Conservation (phyloP, 805 yeast genomes). For the Suhomyces canberraensis region DNA sequence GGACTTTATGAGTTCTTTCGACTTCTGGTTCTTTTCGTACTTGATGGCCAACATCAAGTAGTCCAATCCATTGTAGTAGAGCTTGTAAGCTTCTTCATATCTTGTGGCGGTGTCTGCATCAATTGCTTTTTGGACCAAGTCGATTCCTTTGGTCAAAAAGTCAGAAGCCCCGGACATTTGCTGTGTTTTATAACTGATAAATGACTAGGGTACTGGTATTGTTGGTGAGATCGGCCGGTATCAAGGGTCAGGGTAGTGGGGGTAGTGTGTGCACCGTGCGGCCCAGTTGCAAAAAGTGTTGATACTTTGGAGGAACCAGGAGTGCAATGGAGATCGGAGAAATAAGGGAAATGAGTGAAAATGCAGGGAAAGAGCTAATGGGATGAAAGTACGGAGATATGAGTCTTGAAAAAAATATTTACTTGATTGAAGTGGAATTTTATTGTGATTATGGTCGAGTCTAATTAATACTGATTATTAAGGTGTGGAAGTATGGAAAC, state of each 20-base stretch:
- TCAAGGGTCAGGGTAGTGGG: neutral
- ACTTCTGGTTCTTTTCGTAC: constrained; percentile 83
- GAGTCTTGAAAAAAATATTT: too few species aligned
- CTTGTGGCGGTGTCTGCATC: constrained; percentile 88
- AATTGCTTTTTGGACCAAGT: constrained; percentile 88
- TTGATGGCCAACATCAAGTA: constrained; percentile 94
- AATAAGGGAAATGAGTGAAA: too few species aligned
- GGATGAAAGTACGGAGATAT: too few species aligned
- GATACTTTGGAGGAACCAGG: neutral
- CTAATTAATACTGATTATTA: too few species aligned
- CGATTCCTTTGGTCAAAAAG: constrained; percentile 92
- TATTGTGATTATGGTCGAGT: too few species aligned
- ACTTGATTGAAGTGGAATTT: too few species aligned
- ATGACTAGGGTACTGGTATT: neutral
- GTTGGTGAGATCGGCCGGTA: too few species aligned
- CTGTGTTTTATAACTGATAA: neutral
- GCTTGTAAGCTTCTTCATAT: constrained; percentile 91
- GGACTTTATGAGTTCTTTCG: constrained; percentile 82
- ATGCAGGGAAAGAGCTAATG: too few species aligned
- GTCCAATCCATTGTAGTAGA: constrained; percentile 89
- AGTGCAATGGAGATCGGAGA: too few species aligned
- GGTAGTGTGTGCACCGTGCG: too few species aligned
- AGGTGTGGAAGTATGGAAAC: too few species aligned
- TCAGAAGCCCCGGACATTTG: constrained; percentile 45
- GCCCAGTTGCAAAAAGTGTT: neutral